Conservation (phyloP, 495 filamentous ascomycete genomes). For the Elasticomyces elasticus region DNA sequence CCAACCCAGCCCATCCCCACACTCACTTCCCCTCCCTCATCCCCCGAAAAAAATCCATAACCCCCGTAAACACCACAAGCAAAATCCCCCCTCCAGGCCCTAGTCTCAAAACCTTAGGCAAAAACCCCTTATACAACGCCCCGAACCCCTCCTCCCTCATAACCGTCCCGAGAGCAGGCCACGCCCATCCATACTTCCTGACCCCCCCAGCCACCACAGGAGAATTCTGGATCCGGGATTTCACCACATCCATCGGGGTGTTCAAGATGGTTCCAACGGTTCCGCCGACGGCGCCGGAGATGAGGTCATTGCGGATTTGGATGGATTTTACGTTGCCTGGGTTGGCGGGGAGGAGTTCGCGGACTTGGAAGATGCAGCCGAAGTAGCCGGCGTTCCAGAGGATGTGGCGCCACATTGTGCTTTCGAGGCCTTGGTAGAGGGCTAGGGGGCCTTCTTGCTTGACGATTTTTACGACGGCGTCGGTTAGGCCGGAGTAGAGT, state of each 20-base stretch:
- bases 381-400: constrained; percentile 98
- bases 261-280: constrained; percentile 90
- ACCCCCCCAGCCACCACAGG: constrained; percentile 64
- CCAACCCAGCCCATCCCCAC: too few relatives aligned
- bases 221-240: constrained; percentile 92
- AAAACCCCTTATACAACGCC: constrained; percentile 94
- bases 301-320: constrained; percentile 75
- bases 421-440: constrained; percentile 93
- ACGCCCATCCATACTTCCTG: constrained; percentile 98
- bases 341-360: constrained; percentile 60
- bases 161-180: constrained; percentile 70
- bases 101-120: constrained; percentile 85
- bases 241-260: constrained; percentile 96
- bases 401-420: constrained; percentile 91
- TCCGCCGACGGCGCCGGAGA: constrained; percentile 79
- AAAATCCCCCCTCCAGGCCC: constrained; percentile 87
- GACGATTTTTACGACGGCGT: constrained; percentile 78
- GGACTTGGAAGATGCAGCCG: constrained; percentile 94
- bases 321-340: constrained; percentile 66
- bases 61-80: constrained; percentile 81
- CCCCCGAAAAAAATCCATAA: constrained; percentile 82
- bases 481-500: constrained; percentile 89
- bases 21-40: constrained; percentile 35
- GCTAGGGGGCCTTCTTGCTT: constrained; percentile 73
- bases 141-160: constrained; percentile 86